phyloP scores from a whole-genome alignment of 192 early-diverging fungal genomes.

The Umbelopsis sp. region DNA sequence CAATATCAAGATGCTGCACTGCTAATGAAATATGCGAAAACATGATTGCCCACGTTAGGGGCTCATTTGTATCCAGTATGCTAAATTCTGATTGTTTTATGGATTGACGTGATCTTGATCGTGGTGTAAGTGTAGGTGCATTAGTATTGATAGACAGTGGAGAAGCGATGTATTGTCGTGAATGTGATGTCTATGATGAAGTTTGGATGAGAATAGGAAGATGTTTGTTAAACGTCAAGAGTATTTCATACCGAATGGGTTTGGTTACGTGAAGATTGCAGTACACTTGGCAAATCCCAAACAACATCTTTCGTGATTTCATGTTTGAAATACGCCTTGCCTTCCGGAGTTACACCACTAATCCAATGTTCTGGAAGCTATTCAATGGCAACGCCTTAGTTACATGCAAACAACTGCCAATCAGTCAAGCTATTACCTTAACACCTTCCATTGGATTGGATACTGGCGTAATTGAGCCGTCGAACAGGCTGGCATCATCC shows the following conservation, averaged over 20 bases:
- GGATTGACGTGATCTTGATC: conserved; percentile 27
- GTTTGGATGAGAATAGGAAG: neutral
- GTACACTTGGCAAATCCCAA: conserved; percentile 51
- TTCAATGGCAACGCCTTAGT: conserved; percentile 12
- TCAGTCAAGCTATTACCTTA: neutral
- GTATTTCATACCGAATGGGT: neutral
- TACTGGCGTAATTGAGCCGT: neutral
- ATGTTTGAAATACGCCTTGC: conserved; percentile 60
- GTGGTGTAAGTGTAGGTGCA: conserved; percentile 21
- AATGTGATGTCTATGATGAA: neutral
- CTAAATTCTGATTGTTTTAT: neutral
- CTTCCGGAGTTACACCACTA: conserved; percentile 51
- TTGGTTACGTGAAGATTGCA: neutral
- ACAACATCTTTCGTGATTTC: conserved; percentile 58
- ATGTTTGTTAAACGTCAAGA: neutral
- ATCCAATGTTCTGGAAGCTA: conserved; percentile 57
- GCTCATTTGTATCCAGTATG: conserved; percentile 30
- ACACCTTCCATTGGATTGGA: conserved; percentile 1
- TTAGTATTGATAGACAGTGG: neutral
- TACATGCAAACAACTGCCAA: neutral
- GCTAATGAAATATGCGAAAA: conserved; percentile 45
- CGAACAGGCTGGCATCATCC: neutral
- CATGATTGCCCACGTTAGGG: conserved; percentile 54
- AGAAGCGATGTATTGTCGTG: too few species aligned
- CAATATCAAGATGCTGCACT: conserved; percentile 50